Evolutionary conservation across 257 asterid genomes (phyloP), one percentile per base, ranked within the genome.

Genomic region (Scutellaria minor): DNA sequence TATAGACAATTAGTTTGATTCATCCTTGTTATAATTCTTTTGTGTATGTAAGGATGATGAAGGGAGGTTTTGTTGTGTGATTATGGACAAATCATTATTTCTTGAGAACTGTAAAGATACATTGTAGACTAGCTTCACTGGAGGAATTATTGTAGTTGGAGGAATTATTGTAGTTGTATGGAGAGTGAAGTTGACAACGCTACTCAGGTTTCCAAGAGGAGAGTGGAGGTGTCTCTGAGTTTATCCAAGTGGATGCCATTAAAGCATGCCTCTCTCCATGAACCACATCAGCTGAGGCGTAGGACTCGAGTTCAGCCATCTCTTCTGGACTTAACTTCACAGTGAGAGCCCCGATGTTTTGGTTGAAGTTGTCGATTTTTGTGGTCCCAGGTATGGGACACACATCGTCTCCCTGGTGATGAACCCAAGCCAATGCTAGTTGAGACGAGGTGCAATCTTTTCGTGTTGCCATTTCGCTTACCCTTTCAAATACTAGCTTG

Each of bases 341-440:
- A 3, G 75, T 55, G 15, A 83, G 66, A 18, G 87, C 82, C 41
- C 66, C 78, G 3, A 81, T 48, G 44, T 84, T 84, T 22, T 81
- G 74, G 73, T 77, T 78, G 7, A 84, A 77, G 83, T 84, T 84
- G 0, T 47, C 77, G 5, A 75, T 55, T 66, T 80, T 76, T n/a
- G 89, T 84, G 61, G 89, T 84, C 8, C 89, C 89, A 0, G 89
- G 89, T 37, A 84, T 84, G 9, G 89, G 89, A 27, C 70, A 42
- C 74, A 84, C 89, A 11, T 84, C 86, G 1, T 75, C 84, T 11
- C 85, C 86, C 72, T 66, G 81, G 78, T 77, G 83, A 55, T 79
- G 89, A 50, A 84, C 86, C 89, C 89, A 84, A 40, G 89, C 86
- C 61, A 84, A 48, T 2, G 89, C 89, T 37, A 82, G 81, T 47